phyloP scores from a whole-genome alignment of 192 early-diverging fungal genomes.

The Oehlia diaphana region DNA sequence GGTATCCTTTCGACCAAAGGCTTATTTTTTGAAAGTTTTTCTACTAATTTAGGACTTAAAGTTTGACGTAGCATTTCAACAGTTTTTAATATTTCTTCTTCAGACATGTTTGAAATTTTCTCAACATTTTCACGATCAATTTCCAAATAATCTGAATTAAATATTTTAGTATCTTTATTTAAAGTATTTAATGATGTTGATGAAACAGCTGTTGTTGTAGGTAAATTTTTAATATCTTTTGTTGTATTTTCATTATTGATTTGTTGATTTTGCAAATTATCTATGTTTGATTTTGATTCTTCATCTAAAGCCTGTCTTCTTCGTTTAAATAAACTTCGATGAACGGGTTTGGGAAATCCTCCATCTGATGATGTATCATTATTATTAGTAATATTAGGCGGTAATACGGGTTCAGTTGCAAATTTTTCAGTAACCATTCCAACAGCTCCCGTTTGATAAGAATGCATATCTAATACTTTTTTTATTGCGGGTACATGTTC shows the following conservation, averaged over 20 bases:
- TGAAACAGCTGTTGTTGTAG: background rate
- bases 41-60: constrained; percentile 63
- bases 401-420: background rate
- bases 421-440: constrained; percentile 1
- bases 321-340: constrained; percentile 23
- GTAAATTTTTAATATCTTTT: background rate
- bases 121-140: constrained; percentile 56
- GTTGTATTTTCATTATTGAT: background rate
- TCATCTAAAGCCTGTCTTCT: constrained; percentile 30
- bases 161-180: background rate
- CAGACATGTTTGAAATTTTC: constrained; percentile 65
- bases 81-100: constrained; percentile 68
- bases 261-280: background rate
- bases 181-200: background rate
- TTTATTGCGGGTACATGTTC: constrained; percentile 18
- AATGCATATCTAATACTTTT: constrained; percentile 21
- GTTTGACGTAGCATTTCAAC: constrained; percentile 63
- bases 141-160: constrained; percentile 37
- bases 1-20: constrained; percentile 29
- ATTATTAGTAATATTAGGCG: background rate
- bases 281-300: constrained; percentile 27
- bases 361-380: background rate
- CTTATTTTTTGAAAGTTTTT: constrained; percentile 54
- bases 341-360: background rate
- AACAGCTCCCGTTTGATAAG: background rate